A percentile compares a stretch with the other conserved stretches of the same genome.
These are phyloP conservation scores for Eucalyptus cloeziana DNA, from an alignment of 345 rosid species.

Conservation along the genomic window DNA sequence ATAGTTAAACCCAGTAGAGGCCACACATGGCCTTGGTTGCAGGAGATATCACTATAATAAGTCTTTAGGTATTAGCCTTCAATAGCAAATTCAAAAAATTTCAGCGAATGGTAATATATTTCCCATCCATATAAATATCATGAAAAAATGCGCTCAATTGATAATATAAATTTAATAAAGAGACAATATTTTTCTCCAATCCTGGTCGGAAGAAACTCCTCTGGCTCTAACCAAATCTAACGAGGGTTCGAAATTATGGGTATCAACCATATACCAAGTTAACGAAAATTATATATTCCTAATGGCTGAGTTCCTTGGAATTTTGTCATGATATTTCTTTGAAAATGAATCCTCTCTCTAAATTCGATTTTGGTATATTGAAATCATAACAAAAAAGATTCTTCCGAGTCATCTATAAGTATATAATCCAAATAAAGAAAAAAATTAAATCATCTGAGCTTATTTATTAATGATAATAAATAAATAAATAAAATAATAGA, in stretches of 20 bases:
- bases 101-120: not conserved
- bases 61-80: not conserved
- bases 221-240: no score
- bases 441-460: not conserved
- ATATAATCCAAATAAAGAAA: not conserved
- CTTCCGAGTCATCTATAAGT: not conserved
- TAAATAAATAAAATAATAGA: not conserved
- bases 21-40: no score
- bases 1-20: not conserved
- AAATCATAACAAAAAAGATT: not conserved
- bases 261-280: fast-evolving
- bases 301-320: not conserved
- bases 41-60: no score
- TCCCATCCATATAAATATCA: not conserved
- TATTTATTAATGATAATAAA: no score
- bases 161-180: no score
- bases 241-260: not conserved
- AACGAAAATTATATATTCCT: no score
- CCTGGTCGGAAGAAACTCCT: no score
- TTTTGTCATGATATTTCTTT: not conserved
- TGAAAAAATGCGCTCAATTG: not conserved
- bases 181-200: not conserved
- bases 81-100: not conserved
- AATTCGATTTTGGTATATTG: not conserved
- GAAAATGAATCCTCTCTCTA: not conserved